Conservation (phyloP, 305 asterid species). For the Fraxinus velutina region DNA sequence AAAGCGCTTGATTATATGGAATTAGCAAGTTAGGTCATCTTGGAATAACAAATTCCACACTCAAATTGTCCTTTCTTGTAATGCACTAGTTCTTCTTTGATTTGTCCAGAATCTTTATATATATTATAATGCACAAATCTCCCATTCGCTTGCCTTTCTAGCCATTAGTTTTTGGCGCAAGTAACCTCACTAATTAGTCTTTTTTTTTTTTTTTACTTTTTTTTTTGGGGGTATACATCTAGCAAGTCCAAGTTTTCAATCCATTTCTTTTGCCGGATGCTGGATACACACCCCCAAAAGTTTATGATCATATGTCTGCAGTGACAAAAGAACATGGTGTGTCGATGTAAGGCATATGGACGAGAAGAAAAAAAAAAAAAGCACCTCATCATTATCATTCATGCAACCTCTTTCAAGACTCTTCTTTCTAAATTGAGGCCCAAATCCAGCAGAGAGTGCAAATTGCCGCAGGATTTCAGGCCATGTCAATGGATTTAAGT, state of each 20-base stretch:
- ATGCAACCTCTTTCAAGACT: slow-evolving; percentile 41
- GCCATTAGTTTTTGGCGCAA: neutral
- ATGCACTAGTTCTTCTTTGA: neutral
- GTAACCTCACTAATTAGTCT: neutral
- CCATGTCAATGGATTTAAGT: slow-evolving; percentile 87
- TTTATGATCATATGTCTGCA: neutral
- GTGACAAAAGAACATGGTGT: neutral
- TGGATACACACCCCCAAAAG: neutral
- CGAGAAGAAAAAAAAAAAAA: neutral
- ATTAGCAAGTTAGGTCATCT: neutral
- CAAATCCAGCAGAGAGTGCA: slow-evolving; percentile 93
- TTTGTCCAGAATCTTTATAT: neutral
- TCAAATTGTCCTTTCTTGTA: neutral
- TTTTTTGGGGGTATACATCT: neutral
- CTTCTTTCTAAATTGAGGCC: slow-evolving; percentile 81
- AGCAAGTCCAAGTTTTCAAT: neutral
- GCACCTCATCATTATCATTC: slow-evolving; percentile 73
- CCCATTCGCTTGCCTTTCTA: neutral
- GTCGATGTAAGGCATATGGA: neutral
- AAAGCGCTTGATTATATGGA: neutral
- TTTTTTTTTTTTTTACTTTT: no score
- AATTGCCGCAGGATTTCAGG: slow-evolving; percentile 91
- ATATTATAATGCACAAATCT: neutral
- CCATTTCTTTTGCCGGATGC: neutral
- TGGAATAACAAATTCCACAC: neutral